Percentiles rank a stretch among this genome's conserved stretches.
phyloP scores from a whole-genome alignment of 371 early-diverging fungal species.

The Gilbertella persicaria region DNA sequence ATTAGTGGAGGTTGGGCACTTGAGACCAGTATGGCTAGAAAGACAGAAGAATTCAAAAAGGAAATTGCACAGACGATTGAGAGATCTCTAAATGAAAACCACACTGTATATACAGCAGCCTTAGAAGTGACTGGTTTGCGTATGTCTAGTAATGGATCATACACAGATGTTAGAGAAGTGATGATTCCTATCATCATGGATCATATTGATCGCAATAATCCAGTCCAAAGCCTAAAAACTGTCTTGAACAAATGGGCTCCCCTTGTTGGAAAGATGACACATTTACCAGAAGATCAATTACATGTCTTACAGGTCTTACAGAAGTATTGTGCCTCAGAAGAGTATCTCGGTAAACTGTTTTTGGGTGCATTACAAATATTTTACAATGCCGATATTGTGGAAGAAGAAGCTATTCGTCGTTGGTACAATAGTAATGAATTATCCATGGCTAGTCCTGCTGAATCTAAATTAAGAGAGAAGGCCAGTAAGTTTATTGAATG shows the following conservation, averaged over 20 bases:
- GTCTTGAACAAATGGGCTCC: slow-evolving; percentile 71
- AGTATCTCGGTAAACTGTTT: slow-evolving; percentile 57
- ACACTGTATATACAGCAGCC: slow-evolving; percentile 74
- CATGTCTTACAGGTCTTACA: slow-evolving; percentile 70
- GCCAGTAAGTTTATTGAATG: slow-evolving; percentile 66
- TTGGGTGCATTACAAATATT: slow-evolving; percentile 63
- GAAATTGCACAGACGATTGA: slow-evolving; percentile 83
- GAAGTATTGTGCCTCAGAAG: slow-evolving; percentile 49
- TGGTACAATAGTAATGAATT: slow-evolving; percentile 66
- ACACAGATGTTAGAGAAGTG: slow-evolving; percentile 74
- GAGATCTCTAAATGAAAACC: slow-evolving; percentile 79
- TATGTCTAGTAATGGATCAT: slow-evolving; percentile 86
- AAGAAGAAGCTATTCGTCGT: slow-evolving; percentile 78
- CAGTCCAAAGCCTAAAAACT: slow-evolving; percentile 36
- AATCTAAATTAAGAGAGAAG: slow-evolving; percentile 43
- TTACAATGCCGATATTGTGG: slow-evolving; percentile 83
- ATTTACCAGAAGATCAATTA: slow-evolving; percentile 75
- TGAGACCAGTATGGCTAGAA: slow-evolving; percentile 32
- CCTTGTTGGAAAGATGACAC: slow-evolving; percentile 72
- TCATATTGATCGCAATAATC: slow-evolving; percentile 54
- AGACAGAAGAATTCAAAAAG: slow-evolving; percentile 68
- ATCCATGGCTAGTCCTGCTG: slow-evolving; percentile 31
- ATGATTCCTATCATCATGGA: slow-evolving; percentile 68
- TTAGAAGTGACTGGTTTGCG: slow-evolving; percentile 90
- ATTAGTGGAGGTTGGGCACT: slow-evolving; percentile 39